Conservation (phyloP, 2,329 filamentous ascomycete species). For the Reticulascus tulasneorum region DNA sequence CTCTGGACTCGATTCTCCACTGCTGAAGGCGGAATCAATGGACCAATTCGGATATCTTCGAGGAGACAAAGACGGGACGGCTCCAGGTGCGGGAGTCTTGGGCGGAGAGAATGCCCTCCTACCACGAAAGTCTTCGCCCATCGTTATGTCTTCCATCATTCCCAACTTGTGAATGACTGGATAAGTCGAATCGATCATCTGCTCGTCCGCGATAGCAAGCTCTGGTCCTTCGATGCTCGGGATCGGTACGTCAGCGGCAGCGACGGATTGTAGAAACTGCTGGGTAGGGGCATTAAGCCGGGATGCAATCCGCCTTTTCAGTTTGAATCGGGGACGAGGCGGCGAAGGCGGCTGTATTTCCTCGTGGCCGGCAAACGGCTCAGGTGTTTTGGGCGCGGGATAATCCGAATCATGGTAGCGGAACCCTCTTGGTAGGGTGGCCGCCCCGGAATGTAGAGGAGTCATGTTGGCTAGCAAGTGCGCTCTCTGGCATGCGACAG, state of each 20-base stretch:
- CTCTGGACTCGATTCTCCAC: constrained; percentile 55
- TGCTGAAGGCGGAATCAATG: constrained; percentile 52
- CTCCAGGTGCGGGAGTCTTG: constrained; percentile 53
- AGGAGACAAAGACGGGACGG: constrained; percentile 38
- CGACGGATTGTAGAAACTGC: constrained; percentile 64
- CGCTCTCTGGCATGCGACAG: constrained; percentile 15
- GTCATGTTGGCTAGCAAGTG: constrained; percentile 32
- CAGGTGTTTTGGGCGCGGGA: constrained; percentile 46
- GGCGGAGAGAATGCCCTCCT: constrained; percentile 51
- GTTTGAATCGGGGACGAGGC: constrained; percentile 48
- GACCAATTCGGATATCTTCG: constrained; percentile 56
- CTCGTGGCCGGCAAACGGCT: constrained; percentile 36
- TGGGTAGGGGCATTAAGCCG: constrained; percentile 55
- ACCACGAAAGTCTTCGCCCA: constrained; percentile 30
- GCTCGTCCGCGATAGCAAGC: constrained; percentile 32
- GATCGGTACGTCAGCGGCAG: constrained; percentile 60
- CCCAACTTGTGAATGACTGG: constrained; percentile 28
- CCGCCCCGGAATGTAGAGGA: constrained; percentile 40
- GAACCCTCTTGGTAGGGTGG: constrained; percentile 40
- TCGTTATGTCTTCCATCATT: constrained; percentile 26
- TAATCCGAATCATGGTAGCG: constrained; percentile 28
- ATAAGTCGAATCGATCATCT: constrained; percentile 35
- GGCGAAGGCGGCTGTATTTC: constrained; percentile 42
- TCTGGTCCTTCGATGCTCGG: constrained; percentile 60
- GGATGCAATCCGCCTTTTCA: constrained; percentile 52